Base-by-base conservation (phyloP, 345 rosid genomes). In the Aegle marmelos region DNA sequence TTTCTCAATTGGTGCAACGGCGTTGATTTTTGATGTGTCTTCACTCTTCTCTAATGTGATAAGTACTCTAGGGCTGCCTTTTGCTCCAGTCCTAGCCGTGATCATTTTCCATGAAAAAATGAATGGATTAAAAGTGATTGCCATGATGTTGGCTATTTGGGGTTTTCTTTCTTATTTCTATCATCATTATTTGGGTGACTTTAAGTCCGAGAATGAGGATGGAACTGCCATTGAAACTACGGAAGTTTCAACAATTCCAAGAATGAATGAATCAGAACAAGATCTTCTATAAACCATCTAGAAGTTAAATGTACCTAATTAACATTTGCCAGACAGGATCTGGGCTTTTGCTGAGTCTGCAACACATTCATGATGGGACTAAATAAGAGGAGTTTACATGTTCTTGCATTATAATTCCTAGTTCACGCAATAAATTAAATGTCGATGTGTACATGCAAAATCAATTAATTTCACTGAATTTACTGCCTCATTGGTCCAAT, bases 121-220 rank as follows among this genome's bases (percentile, higher is more conserved):
- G 87, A 67, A 74, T 37, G 89, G 89, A 9, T 48, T 86, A 2
- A 88, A 88, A 66, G 82, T 19, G 19, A 79, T 84, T 36, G 72
- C 91, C 14, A 79, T 86, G 83, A 41, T 74, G 53, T 37, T 88
- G 77, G 87, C 87, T 5, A 9, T 83, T 2, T 83, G 89, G 91
- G 91, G 87, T 0, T 77, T 86, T 34, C 19, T 83, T 45, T 86
- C 87, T 0, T 88, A 78, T 45, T 74, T 78, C 7, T 88, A 83
- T 76, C 89, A 83, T 78, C 85, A 86, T 2, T 85, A 84, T 68
- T 63, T 84, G 1, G 89, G 84, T 25, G 79, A 61, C 11, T 22
- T 8, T 1, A 31, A 78, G 25, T 57, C 78, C 61, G 45, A 78
- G 31, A 37, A 4, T 37, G 48, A 25, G 1, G 9, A 22, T 11